These are phyloP conservation scores for Ganoderma meredithae DNA, from an alignment of 1,284 basidiomycete species.

Conservation along the genomic window DNA sequence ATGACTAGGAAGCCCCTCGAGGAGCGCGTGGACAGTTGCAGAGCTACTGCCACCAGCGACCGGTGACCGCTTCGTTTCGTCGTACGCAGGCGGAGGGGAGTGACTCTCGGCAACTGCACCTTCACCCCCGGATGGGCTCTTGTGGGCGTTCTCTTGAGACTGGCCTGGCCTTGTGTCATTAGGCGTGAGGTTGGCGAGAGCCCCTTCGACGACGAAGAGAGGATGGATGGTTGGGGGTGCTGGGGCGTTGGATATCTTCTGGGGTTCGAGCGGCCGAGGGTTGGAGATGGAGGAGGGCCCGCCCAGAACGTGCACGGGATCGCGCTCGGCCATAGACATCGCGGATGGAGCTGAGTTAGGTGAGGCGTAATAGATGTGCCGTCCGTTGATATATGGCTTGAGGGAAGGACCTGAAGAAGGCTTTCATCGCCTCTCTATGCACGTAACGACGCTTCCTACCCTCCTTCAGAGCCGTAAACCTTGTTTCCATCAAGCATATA, in stretches of 20 bases:
- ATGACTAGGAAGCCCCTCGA: neutral
- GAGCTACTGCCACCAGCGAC: neutral
- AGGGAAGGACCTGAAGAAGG: too few relatives aligned
- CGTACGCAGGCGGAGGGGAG: neutral
- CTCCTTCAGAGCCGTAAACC: neutral
- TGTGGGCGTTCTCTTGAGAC: neutral
- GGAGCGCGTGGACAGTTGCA: neutral
- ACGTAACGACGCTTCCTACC: too few relatives aligned
- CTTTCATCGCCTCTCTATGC: too few relatives aligned
- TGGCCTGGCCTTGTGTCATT: conserved; percentile 1
- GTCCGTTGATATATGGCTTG: neutral
- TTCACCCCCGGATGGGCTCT: neutral
- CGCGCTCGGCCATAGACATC: neutral
- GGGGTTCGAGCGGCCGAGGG: neutral
- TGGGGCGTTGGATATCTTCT: neutral
- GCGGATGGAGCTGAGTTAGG: neutral
- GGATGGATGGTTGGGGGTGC: neutral
- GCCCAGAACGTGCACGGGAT: neutral
- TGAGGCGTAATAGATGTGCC: neutral
- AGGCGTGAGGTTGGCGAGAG: conserved; percentile 28
- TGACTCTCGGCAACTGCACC: neutral
- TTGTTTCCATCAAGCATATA: neutral
- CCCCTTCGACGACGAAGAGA: conserved; percentile 13
- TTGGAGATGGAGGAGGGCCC: neutral
- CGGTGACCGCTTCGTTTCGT: neutral